phyloP scores from a whole-genome alignment of 2,329 filamentous ascomycete species.

The Trichophyton equinum region DNA sequence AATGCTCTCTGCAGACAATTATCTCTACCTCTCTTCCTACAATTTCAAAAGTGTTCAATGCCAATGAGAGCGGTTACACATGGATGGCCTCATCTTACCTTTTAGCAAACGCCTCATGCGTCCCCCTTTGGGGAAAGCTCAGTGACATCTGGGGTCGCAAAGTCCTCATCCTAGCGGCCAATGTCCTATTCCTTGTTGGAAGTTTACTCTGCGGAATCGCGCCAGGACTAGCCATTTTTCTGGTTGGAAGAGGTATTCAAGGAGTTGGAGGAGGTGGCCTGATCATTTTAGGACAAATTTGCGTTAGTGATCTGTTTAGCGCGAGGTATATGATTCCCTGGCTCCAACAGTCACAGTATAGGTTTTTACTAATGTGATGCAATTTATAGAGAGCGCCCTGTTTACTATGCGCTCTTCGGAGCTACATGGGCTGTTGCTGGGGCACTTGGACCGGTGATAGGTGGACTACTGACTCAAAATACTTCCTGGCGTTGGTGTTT shows the following conservation, averaged over 20 bases:
- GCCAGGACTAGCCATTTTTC: slow-evolving; percentile 47
- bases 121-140: slow-evolving; percentile 47
- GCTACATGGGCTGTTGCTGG: slow-evolving; percentile 41
- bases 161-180: slow-evolving; percentile 48
- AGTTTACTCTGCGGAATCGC: slow-evolving; percentile 48
- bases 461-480: slow-evolving; percentile 12
- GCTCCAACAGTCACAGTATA: background rate
- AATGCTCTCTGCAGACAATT: slow-evolving; percentile 18
- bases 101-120: slow-evolving; percentile 27
- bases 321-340: slow-evolving; percentile 32
- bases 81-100: slow-evolving; percentile 30
- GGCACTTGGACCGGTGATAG: slow-evolving; percentile 13
- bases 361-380: background rate
- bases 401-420: slow-evolving; percentile 52
- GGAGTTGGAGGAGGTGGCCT: slow-evolving; percentile 52
- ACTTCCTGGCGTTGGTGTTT: slow-evolving; percentile 47
- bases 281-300: slow-evolving; percentile 50
- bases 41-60: slow-evolving; percentile 22
- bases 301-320: slow-evolving; percentile 52
- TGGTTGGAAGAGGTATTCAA: slow-evolving; percentile 50
- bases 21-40: slow-evolving; percentile 26
- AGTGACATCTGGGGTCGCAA: slow-evolving; percentile 58
- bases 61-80: slow-evolving; percentile 25
- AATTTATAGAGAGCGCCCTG: slow-evolving; percentile 37
- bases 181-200: slow-evolving; percentile 49